Evolutionary conservation across 1,284 basidiomycete genomes (phyloP).

Genomic region (Acaromyces ingoldii): DNA sequence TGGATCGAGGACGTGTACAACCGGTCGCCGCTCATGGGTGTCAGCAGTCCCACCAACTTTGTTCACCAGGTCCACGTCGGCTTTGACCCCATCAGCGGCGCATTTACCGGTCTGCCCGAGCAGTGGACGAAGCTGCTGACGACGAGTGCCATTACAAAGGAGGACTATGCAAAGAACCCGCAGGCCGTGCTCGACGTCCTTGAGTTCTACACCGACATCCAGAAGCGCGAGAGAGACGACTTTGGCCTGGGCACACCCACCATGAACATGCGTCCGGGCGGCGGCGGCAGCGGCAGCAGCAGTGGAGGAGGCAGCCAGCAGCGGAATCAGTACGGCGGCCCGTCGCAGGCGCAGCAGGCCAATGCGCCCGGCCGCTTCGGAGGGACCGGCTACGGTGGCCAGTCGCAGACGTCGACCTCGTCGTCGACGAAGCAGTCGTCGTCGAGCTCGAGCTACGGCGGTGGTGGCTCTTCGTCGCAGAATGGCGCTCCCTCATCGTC

Average conservation of each 20-base stretch:
- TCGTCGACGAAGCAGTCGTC: not conserved
- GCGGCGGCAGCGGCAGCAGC: too few species aligned
- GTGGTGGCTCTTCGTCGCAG: not conserved
- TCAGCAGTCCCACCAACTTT: slow-evolving; percentile 91
- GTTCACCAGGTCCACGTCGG: slow-evolving; percentile 98
- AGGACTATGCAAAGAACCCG: slow-evolving; percentile 93
- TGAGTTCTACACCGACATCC: slow-evolving; percentile 96
- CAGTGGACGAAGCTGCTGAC: slow-evolving; percentile 95
- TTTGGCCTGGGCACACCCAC: slow-evolving; percentile 49
- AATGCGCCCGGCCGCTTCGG: slow-evolving; percentile 14
- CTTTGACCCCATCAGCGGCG: slow-evolving; percentile 87
- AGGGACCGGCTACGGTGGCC: slow-evolving; percentile 13
- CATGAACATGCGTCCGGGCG: slow-evolving; percentile 46
- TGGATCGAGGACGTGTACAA: slow-evolving; percentile 96
- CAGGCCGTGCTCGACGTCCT: slow-evolving; percentile 95
- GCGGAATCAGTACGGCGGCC: too few species aligned
- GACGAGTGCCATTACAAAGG: slow-evolving; percentile 91
- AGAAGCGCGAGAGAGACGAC: slow-evolving; percentile 82
- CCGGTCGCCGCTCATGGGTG: slow-evolving; percentile 84
- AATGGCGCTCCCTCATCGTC: too few species aligned
- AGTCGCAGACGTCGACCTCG: not conserved
- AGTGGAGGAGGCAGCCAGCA: too few species aligned
- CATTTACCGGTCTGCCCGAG: slow-evolving; percentile 91
- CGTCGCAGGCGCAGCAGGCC: not conserved
- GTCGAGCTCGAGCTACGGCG: not conserved